Percentiles rank a stretch among this genome's conserved stretches.
Evolutionary conservation across 2,329 filamentous ascomycete species (phyloP).

Genomic region (Diaporthe sp.): DNA sequence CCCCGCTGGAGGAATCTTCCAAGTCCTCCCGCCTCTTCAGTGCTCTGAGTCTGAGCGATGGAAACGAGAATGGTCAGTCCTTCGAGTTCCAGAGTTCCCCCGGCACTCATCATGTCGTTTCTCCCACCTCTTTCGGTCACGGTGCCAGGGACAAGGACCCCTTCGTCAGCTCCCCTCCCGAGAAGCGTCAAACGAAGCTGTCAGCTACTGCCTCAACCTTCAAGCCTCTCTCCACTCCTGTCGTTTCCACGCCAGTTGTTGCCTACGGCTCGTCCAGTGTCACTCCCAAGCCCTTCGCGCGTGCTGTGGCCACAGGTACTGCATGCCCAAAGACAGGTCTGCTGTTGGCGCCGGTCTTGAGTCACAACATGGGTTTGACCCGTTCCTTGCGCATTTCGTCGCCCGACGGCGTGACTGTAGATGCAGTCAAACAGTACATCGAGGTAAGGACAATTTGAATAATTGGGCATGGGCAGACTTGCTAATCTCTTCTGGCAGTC

Average conservation of each 20-base stretch:
- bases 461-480: too few species aligned
- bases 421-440: constrained; percentile 59
- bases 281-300: constrained; percentile 30
- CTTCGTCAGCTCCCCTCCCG: constrained; percentile 59
- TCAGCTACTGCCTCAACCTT: constrained; percentile 76
- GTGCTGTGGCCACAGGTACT: constrained; percentile 34
- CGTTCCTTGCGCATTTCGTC: constrained; percentile 59
- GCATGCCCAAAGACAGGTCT: constrained; percentile 43
- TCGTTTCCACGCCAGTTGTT: constrained; percentile 39
- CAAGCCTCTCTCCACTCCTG: constrained; percentile 58
- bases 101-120: constrained; percentile 15
- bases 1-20: constrained; percentile 67
- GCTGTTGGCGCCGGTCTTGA: constrained; percentile 54
- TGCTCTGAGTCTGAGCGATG: constrained; percentile 46
- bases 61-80: constrained; percentile 45
- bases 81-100: constrained; percentile 41
- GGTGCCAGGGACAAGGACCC: constrained; percentile 62
- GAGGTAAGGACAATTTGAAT: constrained; percentile 51
- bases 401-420: constrained; percentile 45
- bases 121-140: constrained; percentile 44
- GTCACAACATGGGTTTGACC: constrained; percentile 60
- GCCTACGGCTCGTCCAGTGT: constrained; percentile 41
- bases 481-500: constrained; percentile 51
- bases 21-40: constrained; percentile 56
- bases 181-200: constrained; percentile 60